Conservation (phyloP, 1,284 basidiomycete species). For the Phylloboletellus chloephorus region DNA sequence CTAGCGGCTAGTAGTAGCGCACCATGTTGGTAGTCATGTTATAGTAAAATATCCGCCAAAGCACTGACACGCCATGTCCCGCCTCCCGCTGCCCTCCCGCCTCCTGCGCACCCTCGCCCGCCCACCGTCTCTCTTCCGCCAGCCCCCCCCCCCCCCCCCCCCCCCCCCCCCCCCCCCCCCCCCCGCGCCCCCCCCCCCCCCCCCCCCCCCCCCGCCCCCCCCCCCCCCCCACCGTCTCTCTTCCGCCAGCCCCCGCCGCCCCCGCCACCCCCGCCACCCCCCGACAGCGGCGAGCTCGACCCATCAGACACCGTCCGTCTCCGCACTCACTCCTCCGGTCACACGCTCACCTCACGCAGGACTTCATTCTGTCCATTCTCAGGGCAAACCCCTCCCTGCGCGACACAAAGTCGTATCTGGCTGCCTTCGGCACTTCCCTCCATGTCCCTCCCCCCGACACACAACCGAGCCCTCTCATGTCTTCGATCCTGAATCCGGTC, state of each 20-base stretch:
- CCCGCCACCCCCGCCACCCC: constrained; percentile 28
- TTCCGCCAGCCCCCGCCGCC: constrained; percentile 21
- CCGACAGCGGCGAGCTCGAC: constrained; percentile 44
- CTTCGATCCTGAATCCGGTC: constrained; percentile 82
- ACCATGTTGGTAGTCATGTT: neutral
- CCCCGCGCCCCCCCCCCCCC: neutral
- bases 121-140: no score
- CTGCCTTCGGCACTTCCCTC: constrained; percentile 62
- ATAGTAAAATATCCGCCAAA: no score
- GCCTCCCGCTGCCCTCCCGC: no score
- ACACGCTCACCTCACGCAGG: constrained; percentile 46
- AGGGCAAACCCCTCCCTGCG: constrained; percentile 89
- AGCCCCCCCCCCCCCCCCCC: no score
- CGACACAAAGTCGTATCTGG: constrained; percentile 87
- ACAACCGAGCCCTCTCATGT: constrained; percentile 51
- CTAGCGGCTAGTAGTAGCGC: constrained; percentile 8
- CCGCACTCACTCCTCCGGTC: neutral
- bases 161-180: no score
- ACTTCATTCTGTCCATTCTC: constrained; percentile 94
- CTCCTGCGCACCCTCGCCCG: no score
- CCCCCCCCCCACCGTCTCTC: constrained; percentile 10
- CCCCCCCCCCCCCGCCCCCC: constrained; percentile 3
- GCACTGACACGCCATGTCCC: no score
- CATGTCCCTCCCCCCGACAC: constrained; percentile 17
- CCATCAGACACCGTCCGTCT: constrained; percentile 47